phyloP scores from a whole-genome alignment of 495 filamentous ascomycete species.

The Lepraria neglecta region DNA sequence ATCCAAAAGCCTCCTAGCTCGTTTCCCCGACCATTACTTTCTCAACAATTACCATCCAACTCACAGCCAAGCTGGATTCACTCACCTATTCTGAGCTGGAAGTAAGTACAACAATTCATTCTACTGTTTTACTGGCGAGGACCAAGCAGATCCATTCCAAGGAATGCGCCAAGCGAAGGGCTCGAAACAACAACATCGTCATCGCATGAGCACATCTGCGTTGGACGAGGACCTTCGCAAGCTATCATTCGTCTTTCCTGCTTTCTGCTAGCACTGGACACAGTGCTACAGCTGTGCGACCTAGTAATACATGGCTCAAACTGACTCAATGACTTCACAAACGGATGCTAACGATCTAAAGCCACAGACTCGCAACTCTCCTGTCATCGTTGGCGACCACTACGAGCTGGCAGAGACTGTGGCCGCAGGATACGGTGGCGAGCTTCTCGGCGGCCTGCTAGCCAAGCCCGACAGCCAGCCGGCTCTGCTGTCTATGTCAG shows the following conservation, averaged over 20 bases:
- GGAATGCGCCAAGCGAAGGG: constrained; percentile 16
- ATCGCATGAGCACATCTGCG: constrained; percentile 20
- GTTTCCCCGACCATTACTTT: constrained; percentile 4
- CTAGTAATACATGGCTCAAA: constrained; percentile 19
- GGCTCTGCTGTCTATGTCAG: constrained; percentile 49
- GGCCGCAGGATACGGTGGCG: constrained; percentile 42
- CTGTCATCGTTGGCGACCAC: constrained; percentile 48
- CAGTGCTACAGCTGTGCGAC: not conserved
- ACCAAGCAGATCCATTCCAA: constrained; percentile 6
- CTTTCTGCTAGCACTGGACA: not conserved
- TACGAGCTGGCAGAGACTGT: constrained; percentile 49
- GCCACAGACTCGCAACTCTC: constrained; percentile 43
- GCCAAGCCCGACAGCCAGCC: constrained; percentile 44
- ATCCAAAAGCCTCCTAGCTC: constrained; percentile 9
- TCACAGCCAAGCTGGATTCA: constrained; percentile 26
- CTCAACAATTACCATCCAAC: not conserved
- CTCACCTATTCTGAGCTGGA: constrained; percentile 20
- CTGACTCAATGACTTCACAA: constrained; percentile 30
- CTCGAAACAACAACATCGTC: constrained; percentile 1
- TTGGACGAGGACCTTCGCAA: not conserved
- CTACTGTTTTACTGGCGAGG: not conserved
- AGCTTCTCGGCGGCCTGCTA: constrained; percentile 45
- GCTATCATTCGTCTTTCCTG: not conserved
- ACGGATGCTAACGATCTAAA: constrained; percentile 12
- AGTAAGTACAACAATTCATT: constrained; percentile 16